These are phyloP conservation scores for Cucurbita maxima DNA, from an alignment of 306 rosid genomes.

Conservation along the genomic window DNA sequence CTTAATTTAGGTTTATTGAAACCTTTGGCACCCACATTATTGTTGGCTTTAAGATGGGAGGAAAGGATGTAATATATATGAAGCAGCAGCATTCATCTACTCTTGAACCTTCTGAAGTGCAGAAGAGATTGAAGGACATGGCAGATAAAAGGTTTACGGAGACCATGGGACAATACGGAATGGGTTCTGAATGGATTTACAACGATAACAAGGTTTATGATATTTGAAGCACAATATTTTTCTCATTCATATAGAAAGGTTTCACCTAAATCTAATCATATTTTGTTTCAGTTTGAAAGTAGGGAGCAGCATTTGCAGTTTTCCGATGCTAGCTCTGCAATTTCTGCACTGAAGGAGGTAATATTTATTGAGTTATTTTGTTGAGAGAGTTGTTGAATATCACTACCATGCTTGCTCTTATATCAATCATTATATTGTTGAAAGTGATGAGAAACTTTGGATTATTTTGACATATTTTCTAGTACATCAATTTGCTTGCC, in stretches of 20 bases:
- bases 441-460: background rate
- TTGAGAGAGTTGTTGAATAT: background rate
- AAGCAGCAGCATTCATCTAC: conserved; percentile 88
- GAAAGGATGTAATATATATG: conserved; percentile 88
- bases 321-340: conserved; percentile 57
- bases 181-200: conserved; percentile 52
- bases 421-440: background rate
- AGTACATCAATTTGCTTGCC: conserved; percentile 11
- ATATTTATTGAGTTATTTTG: conserved; percentile 1
- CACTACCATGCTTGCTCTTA: background rate
- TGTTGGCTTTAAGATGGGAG: conserved; percentile 96
- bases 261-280: conserved; percentile 6
- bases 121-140: conserved; percentile 71
- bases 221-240: background rate
- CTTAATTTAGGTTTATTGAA: conserved; percentile 58
- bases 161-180: conserved; percentile 34
- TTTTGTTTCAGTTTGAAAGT: conserved; percentile 47
- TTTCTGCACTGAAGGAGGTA: conserved; percentile 88
- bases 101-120: conserved; percentile 84
- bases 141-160: conserved; percentile 82
- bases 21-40: conserved; percentile 84
- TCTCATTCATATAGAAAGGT: background rate
- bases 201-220: conserved; percentile 44
- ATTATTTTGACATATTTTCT: background rate
- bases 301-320: conserved; percentile 72